Evolutionary conservation across 2,329 filamentous ascomycete genomes (phyloP), one percentile per base, ranked within the genome.

Genomic region (Lecanicillium sp.): DNA sequence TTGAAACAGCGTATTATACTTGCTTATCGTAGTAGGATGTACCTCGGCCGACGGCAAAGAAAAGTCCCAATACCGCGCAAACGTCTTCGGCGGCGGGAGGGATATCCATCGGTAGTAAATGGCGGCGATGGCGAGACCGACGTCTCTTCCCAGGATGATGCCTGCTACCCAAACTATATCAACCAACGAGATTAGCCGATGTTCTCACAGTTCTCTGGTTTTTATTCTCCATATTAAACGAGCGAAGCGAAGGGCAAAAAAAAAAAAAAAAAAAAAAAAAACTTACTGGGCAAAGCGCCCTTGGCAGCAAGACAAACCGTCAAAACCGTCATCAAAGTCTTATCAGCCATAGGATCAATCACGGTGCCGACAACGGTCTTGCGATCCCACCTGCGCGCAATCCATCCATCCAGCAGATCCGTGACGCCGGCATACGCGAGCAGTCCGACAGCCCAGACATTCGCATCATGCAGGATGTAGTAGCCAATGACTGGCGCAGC

Each of bases 101-200:
- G 86, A 94, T 48, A 95, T 94, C 76, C 87, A 96, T 46, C 92
- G 83, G 61, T 92, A 96, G 67, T 95, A 96, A 49, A 98, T 80
- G 17, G 92, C 92, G 2, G 88, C 79, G 16, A 95, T 71, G 18
- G 75, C 88, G 4, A 98, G 73, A 15, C 81, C 85, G 30, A 85
- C 75, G 52, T 98, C 92, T 31, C 92, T 78, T 19, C 89, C 89
- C 4, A 98, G 75, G 45, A 98, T 95, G 35, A 96, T 78, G n/a
- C 73, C 74, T 3, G 89, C 89, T 3, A 96, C 71, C 77, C 89
- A 95, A 28, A 89, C 80, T 85, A 41, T 4, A 33, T n/a, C n/a
- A n/a, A n/a, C n/a, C n/a, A n/a, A n/a, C n/a, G n/a, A n/a, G n/a
- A n/a, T n/a, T n/a, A n/a, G 38, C 38, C 3, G 18, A 17, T 13